A percentile compares a stretch with the other conserved stretches of the same genome.
Conservation (phyloP, 306 rosid species). For the Dalbergia cultrata region DNA sequence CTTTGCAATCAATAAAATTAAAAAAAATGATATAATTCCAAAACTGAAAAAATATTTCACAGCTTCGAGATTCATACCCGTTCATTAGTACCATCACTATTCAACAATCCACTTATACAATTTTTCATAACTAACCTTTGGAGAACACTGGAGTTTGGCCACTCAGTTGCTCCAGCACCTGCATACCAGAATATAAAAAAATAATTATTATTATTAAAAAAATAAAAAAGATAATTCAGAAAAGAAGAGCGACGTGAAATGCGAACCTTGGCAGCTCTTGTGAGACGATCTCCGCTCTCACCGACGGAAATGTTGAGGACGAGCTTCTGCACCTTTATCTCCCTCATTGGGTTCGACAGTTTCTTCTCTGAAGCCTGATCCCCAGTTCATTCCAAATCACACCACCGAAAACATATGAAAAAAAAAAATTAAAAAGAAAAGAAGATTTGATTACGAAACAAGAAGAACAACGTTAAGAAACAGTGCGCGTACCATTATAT, state of each 20-base stretch:
- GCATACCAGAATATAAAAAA: not conserved
- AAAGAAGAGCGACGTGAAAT: not conserved
- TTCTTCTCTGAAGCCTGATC: constrained; percentile 83
- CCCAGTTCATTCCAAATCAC: constrained; percentile 9
- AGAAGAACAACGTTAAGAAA: no score
- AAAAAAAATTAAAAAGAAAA: not conserved
- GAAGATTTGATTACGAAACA: not conserved
- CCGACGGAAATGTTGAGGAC: constrained; percentile 88
- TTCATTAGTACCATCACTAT: constrained; percentile 9
- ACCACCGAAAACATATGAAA: not conserved
- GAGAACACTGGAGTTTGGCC: constrained; percentile 85
- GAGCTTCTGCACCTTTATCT: constrained; percentile 78
- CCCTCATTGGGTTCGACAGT: constrained; percentile 81
- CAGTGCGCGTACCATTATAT: constrained; percentile 29
- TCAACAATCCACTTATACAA: not conserved
- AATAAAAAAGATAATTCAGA: no score
- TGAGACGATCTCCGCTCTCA: constrained; percentile 85
- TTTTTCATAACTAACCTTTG: constrained; percentile 41
- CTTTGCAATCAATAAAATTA: not conserved
- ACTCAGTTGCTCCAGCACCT: constrained; percentile 87
- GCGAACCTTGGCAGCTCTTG: constrained; percentile 79
- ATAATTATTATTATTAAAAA: not conserved
- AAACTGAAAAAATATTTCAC: no score
- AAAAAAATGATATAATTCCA: not conserved
- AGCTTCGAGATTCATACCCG: not conserved